A percentile compares a stretch with the other conserved stretches of the same genome.
Evolutionary conservation across 1,284 basidiomycete genomes (phyloP).

Genomic region (Moesziomyces antarcticus): DNA sequence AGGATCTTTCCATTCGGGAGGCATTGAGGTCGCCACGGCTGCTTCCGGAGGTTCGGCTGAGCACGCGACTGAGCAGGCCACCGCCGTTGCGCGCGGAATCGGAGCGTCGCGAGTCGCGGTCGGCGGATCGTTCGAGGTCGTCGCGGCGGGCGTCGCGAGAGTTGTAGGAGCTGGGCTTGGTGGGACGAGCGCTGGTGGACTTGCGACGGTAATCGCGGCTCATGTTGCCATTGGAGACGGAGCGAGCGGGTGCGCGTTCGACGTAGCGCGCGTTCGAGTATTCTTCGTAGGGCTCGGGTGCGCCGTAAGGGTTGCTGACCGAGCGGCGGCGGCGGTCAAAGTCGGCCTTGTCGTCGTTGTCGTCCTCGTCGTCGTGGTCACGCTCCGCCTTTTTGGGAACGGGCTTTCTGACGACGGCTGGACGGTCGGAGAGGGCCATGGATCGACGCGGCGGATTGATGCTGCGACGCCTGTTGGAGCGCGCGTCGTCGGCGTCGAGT

Average conservation of each 20-base stretch:
- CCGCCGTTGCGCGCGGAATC: conserved; percentile 9
- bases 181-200: conserved; percentile 1
- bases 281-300: conserved; percentile 40
- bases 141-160: conserved; percentile 29
- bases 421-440: conserved; percentile 16
- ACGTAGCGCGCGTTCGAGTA: conserved; percentile 29
- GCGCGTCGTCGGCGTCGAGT: conserved; percentile 13
- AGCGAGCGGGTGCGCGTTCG: conserved; percentile 6
- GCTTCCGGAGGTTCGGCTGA: conserved; percentile 25
- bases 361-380: conserved; percentile 7
- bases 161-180: conserved; percentile 29
- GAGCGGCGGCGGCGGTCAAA: conserved; percentile 16
- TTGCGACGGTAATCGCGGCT: conserved; percentile 14
- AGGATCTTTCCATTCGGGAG: conserved; percentile 21
- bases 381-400: conserved; percentile 7
- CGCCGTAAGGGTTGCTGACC: conserved; percentile 28
- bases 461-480: conserved; percentile 14
- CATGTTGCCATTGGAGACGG: conserved; percentile 21
- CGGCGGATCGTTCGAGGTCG: conserved; percentile 6
- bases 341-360: background rate
- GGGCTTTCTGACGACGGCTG: background rate
- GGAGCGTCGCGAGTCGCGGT: background rate
- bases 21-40: conserved; percentile 14
- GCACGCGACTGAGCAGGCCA: conserved; percentile 35
- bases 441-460: conserved; percentile 8